Evolutionary conservation across 129 eudicot genomes (phyloP), one percentile per base, ranked within the genome.

Genomic region (Flaveria brownii): DNA sequence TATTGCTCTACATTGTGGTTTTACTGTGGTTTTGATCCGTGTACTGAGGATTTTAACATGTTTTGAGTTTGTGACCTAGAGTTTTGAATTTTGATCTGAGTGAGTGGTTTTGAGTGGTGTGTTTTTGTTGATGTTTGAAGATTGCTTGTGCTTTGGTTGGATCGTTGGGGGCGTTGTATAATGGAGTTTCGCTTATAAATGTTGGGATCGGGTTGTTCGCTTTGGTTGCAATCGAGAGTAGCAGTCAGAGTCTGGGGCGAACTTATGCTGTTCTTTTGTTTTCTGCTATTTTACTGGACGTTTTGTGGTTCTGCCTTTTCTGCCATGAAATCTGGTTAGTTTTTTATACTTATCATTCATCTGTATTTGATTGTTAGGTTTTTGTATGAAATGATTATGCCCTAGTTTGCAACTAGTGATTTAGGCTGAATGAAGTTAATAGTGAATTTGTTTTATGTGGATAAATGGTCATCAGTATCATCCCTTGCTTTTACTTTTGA

Each of bases 161-260:
- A 91, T 91, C 98, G 20, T 84, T 93, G 51, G 97, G 96, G 26
- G 93, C 97, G 0, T 47, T 91, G 72, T 93, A 90, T 78, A 93
- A 85, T 63, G 98, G 97, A 55, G 93, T 93, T 1, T 84, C 84
- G 25, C 86, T 93, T 71, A 70, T 88, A 9, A 86, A 88, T 74
- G 81, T 93, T 78, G 93, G 83, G 45, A 86, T 93, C 59, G 88
- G 90, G 0, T 84, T 93, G 67, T 93, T 93, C 60, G 98, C 93
- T 2, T 84, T 93, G 43, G 93, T 93, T 68, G 98, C 98, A 13
- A 88, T 93, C 60, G 98, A 93, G 83, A 93, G 97, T 84, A 91
- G 97, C 83, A 93, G 94, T 73, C 98, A 93, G 86, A 88, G 87
- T 62, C 96, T 93, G 5, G 96, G 91, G n/a, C 77, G 98, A 39